Base-by-base conservation (phyloP, 2,329 filamentous ascomycete genomes). In the Stemphylium lycopersici region DNA sequence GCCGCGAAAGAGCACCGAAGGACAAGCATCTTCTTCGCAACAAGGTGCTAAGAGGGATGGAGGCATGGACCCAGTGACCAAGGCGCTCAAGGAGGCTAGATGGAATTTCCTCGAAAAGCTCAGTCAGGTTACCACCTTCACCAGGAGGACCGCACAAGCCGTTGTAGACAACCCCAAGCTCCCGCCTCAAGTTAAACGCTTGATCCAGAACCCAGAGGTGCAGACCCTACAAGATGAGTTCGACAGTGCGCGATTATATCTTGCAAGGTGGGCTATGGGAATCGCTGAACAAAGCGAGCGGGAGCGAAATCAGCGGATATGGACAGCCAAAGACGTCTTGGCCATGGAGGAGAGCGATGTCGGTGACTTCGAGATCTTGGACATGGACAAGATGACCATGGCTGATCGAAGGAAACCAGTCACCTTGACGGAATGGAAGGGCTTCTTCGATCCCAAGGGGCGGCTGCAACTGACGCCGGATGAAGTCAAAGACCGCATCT, bases 51-150 rank as follows among this genome's bases (percentile, higher is more conserved):
- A 79, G 62, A 75, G 80, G 53, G 90, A 93, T 66, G 90, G 86
- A 1, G 84, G 86, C 44, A 96, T 96, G 90, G 93, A 99, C 69
- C 93, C 93, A 0, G 86, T 99, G 43, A 90, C 90, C 62, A 97
- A 96, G 75, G 90, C 93, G 40, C 82, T 98, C 62, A 98, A 97
- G 73, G 93, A 98, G 74, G 91, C 93, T 0, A 87, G 93, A 31
- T 99, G 95, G 95, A 97, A 91, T 62, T 87, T 99, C 52, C 85
- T 99, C 79, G 95, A 99, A 76, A 95, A 96, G 74, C 90, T 99
- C 69, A 96, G 92, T 77, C 95, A 96, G 73, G 95, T 99, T 41
- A 99, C 95, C 0, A 98, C 92, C 0, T 97, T 99, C 69, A 97
- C 95, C 0, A 81, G 93, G 51, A 85, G 93, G 56, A 96, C 96